These are phyloP conservation scores for Colletotrichum cuscutae DNA, from an alignment of 2,329 filamentous ascomycete species.

Conservation along the genomic window DNA sequence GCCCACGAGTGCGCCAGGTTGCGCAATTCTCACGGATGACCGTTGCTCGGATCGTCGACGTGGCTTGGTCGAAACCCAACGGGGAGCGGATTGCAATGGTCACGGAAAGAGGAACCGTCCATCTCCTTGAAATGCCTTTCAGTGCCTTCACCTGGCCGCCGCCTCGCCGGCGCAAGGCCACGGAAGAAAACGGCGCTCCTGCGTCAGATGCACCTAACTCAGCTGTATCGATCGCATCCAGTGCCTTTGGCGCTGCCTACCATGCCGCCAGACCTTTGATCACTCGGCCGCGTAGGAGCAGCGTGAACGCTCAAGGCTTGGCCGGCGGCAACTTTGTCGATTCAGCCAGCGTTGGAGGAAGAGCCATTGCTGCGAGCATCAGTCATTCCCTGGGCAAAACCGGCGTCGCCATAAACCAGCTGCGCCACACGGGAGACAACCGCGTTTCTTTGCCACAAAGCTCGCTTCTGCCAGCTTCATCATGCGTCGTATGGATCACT, in stretches of 20 bases:
- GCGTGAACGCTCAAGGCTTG: constrained; percentile 49
- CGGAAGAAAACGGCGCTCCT: constrained; percentile 56
- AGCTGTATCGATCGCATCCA: constrained; percentile 76
- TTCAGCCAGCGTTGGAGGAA: constrained; percentile 75
- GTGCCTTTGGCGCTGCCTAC: constrained; percentile 75
- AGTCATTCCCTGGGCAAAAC: constrained; percentile 80
- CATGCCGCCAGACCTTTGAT: constrained; percentile 73
- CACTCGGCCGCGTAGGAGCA: constrained; percentile 64
- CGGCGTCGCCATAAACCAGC: constrained; percentile 74
- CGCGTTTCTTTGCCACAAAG: constrained; percentile 74
- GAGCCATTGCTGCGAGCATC: constrained; percentile 78
- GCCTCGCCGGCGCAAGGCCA: constrained; percentile 62
- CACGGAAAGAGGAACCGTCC: constrained; percentile 94
- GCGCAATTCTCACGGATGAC: constrained; percentile 93
- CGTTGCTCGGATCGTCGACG: constrained; percentile 88
- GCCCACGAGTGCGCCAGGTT: constrained; percentile 80
- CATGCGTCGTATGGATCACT: constrained; percentile 74
- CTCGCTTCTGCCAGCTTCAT: constrained; percentile 61
- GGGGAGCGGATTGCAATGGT: constrained; percentile 89
- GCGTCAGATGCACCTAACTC: constrained; percentile 60
- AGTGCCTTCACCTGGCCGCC: constrained; percentile 91
- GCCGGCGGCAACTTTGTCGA: constrained; percentile 61
- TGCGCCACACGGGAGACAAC: constrained; percentile 81
- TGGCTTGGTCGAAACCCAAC: constrained; percentile 84
- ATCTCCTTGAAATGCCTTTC: constrained; percentile 87